These are phyloP conservation scores for Coemansia sp. DNA, from an alignment of 192 early-diverging fungal genomes.

Conservation along the genomic window DNA sequence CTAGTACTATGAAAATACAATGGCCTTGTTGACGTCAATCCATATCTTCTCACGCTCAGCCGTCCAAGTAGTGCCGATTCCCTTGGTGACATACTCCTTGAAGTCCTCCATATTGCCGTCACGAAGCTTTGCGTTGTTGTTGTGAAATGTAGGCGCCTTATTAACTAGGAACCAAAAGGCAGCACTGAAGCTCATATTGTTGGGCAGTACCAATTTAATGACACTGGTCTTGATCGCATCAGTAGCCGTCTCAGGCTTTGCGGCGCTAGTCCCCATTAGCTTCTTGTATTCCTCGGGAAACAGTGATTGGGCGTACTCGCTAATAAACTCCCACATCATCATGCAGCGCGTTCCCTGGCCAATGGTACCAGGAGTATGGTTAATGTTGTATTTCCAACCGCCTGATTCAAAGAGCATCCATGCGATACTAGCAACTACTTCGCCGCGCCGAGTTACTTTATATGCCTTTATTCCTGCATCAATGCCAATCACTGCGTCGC, in stretches of 20 bases:
- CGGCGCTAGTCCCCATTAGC: conserved; percentile 3
- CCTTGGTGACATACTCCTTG: conserved; percentile 18
- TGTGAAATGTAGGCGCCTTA: conserved; percentile 13
- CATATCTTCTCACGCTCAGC: conserved; percentile 20
- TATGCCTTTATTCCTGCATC: conserved; percentile 30
- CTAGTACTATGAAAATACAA: conserved; percentile 13
- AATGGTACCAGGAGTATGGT: conserved; percentile 7
- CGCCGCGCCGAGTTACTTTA: conserved; percentile 25
- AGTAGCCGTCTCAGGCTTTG: background rate
- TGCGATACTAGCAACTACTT: conserved; percentile 34
- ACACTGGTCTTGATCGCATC: conserved; percentile 12
- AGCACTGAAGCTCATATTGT: conserved; percentile 34
- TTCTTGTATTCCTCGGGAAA: conserved; percentile 16
- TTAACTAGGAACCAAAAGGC: conserved; percentile 41
- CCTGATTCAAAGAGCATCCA: conserved; percentile 40
- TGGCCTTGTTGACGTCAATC: conserved; percentile 21
- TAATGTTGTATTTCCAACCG: conserved; percentile 39
- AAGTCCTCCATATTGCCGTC: conserved; percentile 36
- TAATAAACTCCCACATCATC: conserved; percentile 31
- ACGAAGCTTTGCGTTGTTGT: conserved; percentile 11
- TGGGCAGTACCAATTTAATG: conserved; percentile 25
- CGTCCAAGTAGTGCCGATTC: conserved; percentile 13
- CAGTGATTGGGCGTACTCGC: conserved; percentile 30
- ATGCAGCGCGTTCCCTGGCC: conserved; percentile 46
- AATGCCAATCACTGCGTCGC: conserved; percentile 21